These are phyloP conservation scores for Colletotrichum sojae DNA, from an alignment of 2,329 filamentous ascomycete species.

Conservation along the genomic window DNA sequence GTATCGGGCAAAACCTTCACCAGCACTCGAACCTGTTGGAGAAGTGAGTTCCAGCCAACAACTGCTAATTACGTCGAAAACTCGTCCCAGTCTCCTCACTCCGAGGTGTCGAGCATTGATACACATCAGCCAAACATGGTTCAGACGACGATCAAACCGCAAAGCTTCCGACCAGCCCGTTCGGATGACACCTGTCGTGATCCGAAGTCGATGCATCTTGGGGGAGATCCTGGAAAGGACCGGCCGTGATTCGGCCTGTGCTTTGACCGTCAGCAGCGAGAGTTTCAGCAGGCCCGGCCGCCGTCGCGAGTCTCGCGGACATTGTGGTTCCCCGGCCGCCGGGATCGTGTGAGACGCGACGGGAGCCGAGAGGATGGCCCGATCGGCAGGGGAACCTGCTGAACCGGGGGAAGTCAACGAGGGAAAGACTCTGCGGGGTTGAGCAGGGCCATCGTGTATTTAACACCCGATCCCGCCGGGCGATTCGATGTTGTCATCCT, in stretches of 20 bases:
- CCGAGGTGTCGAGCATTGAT: constrained; percentile 17
- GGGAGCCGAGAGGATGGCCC: background rate
- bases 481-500: background rate
- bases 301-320: background rate
- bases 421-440: too few relatives aligned
- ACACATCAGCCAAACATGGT: constrained; percentile 23
- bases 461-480: background rate
- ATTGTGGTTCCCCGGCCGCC: background rate
- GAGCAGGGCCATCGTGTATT: background rate
- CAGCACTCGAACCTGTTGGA: too few relatives aligned
- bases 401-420: background rate
- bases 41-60: background rate
- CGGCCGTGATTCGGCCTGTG: constrained; percentile 7
- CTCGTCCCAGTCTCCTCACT: too few relatives aligned
- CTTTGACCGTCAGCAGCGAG: background rate
- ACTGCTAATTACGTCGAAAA: background rate
- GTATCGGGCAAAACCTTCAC: too few relatives aligned
- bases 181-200: constrained; percentile 37
- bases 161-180: constrained; percentile 18
- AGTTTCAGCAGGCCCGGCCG: constrained; percentile 24
- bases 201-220: constrained; percentile 5
- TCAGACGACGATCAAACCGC: constrained; percentile 40
- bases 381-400: background rate
- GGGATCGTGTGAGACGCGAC: constrained; percentile 9
- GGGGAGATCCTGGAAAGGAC: background rate